Evolutionary conservation across 1,284 basidiomycete genomes (phyloP), one percentile per base, ranked within the genome.

Genomic region (Mycena citricolor): DNA sequence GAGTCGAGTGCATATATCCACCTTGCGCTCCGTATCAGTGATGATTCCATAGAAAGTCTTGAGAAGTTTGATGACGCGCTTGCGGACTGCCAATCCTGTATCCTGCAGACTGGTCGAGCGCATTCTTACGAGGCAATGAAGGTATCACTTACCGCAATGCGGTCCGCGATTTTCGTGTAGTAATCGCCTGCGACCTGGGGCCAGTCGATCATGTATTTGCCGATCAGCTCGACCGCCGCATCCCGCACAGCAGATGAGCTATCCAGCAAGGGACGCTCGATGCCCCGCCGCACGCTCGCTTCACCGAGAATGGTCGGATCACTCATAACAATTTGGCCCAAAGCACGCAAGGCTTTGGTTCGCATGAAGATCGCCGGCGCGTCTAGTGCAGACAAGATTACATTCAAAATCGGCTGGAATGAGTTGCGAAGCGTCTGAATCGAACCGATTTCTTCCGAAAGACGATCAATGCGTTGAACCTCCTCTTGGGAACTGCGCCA

Each of bases 241-340:
- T 99, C 97, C 25, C 95, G 86, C 14, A 99, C 97, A 20, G 88
- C 86, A 1, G 94, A 85, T 0, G 94, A 97, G 44, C 79, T 85
- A 58, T 99, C 95, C 3, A 88, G 70, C 14, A 99, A 75, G 58
- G 95, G 89, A 17, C 81, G 82, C 64, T 97, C 92, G 52, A 99
- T 92, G 0, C 89, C 83, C 31, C 76, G 72, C 17, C 86, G 81
- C 28, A 94, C 90, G 54, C 81, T 85, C 2, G 76, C 90, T 33
- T 79, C 70, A 5, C 79, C 75, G 16, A 97, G 72, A 14, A 94
- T 82, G n/a, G 77, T 82, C 0, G 92, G 81, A 63, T 97, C 93
- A 47, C 85, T 86, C 0, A 83, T 87, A 21, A 95, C 80, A 34
- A 97, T 86, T 56, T 87, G 80, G 4, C 90, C 86, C 8, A 97